Conservation (phyloP, 2,329 filamentous ascomycete genomes). For the Arthroderma uncinatum region DNA sequence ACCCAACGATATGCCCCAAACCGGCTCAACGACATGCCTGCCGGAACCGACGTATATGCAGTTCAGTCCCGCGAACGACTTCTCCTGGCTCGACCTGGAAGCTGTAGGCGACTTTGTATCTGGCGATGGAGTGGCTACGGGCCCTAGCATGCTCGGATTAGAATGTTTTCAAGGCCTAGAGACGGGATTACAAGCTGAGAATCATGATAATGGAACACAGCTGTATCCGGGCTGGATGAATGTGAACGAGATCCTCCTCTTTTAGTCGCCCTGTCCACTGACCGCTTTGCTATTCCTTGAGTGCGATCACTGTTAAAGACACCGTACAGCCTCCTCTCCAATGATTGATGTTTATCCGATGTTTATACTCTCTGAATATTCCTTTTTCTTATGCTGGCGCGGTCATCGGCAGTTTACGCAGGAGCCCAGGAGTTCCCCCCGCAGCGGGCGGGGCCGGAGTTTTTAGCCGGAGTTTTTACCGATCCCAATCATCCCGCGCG, state of each 20-base stretch:
- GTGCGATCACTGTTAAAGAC: not conserved
- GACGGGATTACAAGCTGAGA: not conserved
- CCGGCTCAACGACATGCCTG: conserved; percentile 23
- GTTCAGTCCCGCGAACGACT: conserved; percentile 43
- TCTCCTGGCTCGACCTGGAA: conserved; percentile 52
- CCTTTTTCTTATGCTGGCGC: not conserved
- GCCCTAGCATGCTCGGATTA: conserved; percentile 24
- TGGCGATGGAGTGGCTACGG: conserved; percentile 25
- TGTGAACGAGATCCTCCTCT: not conserved
- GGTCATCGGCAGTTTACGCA: not conserved
- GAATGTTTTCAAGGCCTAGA: conserved; percentile 22
- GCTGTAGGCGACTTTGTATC: conserved; percentile 49
- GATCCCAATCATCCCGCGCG: not conserved
- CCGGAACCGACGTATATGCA: conserved; percentile 30
- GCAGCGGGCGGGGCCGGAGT: not conserved
- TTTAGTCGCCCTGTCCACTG: not conserved
- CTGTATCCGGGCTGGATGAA: not conserved
- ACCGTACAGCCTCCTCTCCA: not conserved
- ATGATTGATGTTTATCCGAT: not conserved
- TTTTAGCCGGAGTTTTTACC: not conserved
- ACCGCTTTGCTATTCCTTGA: not conserved
- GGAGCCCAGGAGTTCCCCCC: too few species aligned
- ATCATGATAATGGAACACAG: not conserved
- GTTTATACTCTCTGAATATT: not conserved
- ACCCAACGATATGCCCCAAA: conserved; percentile 7